Percentiles rank a stretch among this genome's conserved stretches.
These are phyloP conservation scores for Tulasnella sp. DNA, from an alignment of 768 basidiomycete species.

Conservation along the genomic window DNA sequence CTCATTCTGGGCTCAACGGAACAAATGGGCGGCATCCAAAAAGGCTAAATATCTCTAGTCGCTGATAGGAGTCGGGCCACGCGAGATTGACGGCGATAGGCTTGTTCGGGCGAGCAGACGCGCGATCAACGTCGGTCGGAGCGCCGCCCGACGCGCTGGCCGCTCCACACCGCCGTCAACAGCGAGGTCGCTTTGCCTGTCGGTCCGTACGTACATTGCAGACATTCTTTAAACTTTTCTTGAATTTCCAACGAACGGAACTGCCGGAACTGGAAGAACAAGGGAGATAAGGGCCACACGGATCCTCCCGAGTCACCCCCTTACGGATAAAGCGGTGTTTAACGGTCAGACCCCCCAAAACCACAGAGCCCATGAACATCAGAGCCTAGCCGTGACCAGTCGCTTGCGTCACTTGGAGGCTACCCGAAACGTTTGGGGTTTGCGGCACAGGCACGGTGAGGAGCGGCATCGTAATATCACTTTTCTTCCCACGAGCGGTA, in stretches of 20 bases:
- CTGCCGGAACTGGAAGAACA: not conserved
- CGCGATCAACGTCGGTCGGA: not conserved
- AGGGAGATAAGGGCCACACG: conserved; percentile 1
- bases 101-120: not conserved
- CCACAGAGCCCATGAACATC: not conserved
- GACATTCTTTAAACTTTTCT: not conserved
- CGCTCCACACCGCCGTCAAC: not conserved
- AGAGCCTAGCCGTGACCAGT: not conserved
- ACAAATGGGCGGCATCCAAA: not conserved
- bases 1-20: not conserved
- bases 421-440: not conserved
- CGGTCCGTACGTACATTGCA: not conserved
- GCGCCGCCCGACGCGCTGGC: not conserved
- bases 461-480: not conserved
- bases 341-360: not conserved
- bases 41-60: not conserved
- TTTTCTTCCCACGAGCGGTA: not conserved
- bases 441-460: conserved; percentile 3
- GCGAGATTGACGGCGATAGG: conserved; percentile 7
- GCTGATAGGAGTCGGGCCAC: not conserved
- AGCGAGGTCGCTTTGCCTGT: not conserved
- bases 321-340: not conserved
- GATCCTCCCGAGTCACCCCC: not conserved
- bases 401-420: not conserved
- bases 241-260: not conserved